phyloP scores from a whole-genome alignment of 2,329 filamentous ascomycete species.

The Endocalyx cinctus region DNA sequence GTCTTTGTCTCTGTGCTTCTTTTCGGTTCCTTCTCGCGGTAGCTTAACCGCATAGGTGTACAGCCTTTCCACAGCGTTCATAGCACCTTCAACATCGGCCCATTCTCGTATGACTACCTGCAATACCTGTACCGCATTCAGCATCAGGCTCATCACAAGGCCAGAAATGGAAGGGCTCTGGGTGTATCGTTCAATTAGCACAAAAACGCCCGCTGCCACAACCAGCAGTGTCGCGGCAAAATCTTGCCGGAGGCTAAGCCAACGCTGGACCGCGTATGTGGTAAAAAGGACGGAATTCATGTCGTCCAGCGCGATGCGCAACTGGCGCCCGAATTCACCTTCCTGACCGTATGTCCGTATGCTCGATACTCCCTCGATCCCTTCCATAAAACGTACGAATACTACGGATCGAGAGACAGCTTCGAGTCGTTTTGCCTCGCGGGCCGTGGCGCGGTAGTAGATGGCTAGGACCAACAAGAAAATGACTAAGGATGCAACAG shows the following conservation, averaged over 20 bases:
- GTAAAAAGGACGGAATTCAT: conserved; percentile 67
- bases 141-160: conserved; percentile 61
- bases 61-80: conserved; percentile 64
- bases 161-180: conserved; percentile 61
- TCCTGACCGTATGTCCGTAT: conserved; percentile 63
- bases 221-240: conserved; percentile 57
- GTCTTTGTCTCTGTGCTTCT: conserved; percentile 43
- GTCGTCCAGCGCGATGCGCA: conserved; percentile 55
- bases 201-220: conserved; percentile 58
- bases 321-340: conserved; percentile 48
- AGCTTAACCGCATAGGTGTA: conserved; percentile 61
- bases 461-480: conserved; percentile 57
- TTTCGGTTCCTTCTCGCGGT: conserved; percentile 54
- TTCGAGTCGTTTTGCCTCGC: conserved; percentile 65
- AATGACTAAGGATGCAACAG: conserved; percentile 54
- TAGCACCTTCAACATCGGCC: conserved; percentile 65
- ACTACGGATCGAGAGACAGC: conserved; percentile 60
- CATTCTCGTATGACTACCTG: conserved; percentile 65
- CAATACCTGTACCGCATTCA: conserved; percentile 62
- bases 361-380: conserved; percentile 55
- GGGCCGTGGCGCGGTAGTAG: conserved; percentile 63
- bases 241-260: conserved; percentile 61
- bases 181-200: conserved; percentile 59
- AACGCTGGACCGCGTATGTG: conserved; percentile 63
- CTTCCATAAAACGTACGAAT: conserved; percentile 62